Evolutionary conservation across 495 filamentous ascomycete genomes (phyloP).

Genomic region (Penicillium manginii): DNA sequence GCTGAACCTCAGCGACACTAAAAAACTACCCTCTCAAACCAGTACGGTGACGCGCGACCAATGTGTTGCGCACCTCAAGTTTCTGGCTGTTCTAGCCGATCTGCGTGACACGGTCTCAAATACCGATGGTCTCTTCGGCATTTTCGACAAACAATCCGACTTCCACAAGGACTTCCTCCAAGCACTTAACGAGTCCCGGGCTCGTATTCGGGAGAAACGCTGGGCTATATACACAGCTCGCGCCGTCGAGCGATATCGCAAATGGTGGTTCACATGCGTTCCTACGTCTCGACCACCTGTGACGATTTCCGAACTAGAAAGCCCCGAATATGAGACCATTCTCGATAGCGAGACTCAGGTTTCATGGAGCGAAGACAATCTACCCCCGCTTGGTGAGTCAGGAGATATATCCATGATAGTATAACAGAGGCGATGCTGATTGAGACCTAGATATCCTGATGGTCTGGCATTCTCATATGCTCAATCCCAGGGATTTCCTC

Average conservation of each 20-base stretch:
- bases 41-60: constrained; percentile 22
- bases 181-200: constrained; percentile 22
- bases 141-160: constrained; percentile 55
- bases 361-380: constrained; percentile 19
- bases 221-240: constrained; percentile 77
- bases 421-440: background rate
- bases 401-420: background rate
- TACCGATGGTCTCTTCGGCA: constrained; percentile 67
- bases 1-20: constrained; percentile 13
- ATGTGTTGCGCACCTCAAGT: constrained; percentile 78
- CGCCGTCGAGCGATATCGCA: constrained; percentile 72
- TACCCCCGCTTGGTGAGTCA: constrained; percentile 34
- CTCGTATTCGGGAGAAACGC: constrained; percentile 68
- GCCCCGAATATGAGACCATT: constrained; percentile 15
- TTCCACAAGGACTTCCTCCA: constrained; percentile 5
- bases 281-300: constrained; percentile 19
- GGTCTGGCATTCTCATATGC: constrained; percentile 86
- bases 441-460: constrained; percentile 69
- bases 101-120: constrained; percentile 69
- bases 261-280: constrained; percentile 63
- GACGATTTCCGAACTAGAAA: constrained; percentile 18
- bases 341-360: constrained; percentile 17
- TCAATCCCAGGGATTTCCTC: constrained; percentile 75
- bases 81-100: constrained; percentile 69
- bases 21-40: background rate